Conservation (phyloP, 164 flowering plant genomes). For the Magnolia officinalis region DNA sequence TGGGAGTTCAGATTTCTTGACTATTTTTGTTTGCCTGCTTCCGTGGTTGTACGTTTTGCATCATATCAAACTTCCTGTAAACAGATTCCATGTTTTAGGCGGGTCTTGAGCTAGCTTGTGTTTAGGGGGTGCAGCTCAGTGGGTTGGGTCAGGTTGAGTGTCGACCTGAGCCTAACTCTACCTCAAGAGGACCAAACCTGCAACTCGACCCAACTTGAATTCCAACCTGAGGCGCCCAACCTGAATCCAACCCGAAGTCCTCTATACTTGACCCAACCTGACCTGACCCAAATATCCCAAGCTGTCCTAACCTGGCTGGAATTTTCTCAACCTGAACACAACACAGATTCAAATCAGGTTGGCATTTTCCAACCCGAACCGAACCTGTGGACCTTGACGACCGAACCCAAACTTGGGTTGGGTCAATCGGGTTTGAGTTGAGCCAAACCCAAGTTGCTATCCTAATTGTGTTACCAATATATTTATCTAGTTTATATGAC, state of each 20-base stretch:
- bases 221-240: background rate
- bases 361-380: too few species aligned
- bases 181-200: background rate
- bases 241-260: background rate
- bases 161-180: background rate
- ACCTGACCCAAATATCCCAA: background rate
- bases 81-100: too few species aligned
- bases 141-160: background rate
- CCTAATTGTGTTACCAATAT: too few species aligned
- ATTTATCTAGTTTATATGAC: too few species aligned
- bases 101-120: too few species aligned
- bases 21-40: background rate
- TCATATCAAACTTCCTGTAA: too few species aligned
- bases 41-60: too few species aligned
- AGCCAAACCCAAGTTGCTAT: too few species aligned
- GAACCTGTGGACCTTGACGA: too few species aligned
- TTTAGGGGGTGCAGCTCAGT: background rate
- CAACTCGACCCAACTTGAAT: background rate
- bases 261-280: background rate
- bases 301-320: background rate
- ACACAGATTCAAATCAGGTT: background rate
- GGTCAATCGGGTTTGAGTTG: too few species aligned
- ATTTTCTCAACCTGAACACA: background rate
- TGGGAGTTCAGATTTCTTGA: background rate
- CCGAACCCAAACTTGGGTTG: too few species aligned